These are phyloP conservation scores for Crinitomyces ghanaensis DNA, from an alignment of 805 yeast species.

Conservation along the genomic window DNA sequence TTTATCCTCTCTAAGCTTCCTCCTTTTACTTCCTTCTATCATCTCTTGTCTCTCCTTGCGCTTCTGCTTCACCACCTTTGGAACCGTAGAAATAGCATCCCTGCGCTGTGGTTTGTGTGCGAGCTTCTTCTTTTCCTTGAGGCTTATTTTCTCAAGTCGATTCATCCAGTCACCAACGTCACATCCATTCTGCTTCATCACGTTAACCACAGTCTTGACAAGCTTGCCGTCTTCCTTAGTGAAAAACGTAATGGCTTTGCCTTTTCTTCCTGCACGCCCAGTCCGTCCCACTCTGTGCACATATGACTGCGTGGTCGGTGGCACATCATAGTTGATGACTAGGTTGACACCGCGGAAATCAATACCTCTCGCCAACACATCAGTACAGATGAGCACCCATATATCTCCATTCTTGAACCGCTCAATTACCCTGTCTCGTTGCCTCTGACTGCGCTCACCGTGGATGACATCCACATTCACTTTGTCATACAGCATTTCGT, in stretches of 20 bases:
- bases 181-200: constrained; percentile 84
- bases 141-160: constrained; percentile 50
- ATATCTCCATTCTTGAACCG: constrained; percentile 80
- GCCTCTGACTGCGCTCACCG: constrained; percentile 82
- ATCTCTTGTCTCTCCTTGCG: constrained; percentile 52
- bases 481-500: constrained; percentile 84
- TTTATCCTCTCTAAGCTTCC: no score
- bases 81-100: constrained; percentile 64
- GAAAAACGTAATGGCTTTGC: constrained; percentile 83
- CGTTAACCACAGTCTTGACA: constrained; percentile 77
- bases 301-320: constrained; percentile 84
- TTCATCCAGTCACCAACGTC: constrained; percentile 72
- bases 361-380: constrained; percentile 91
- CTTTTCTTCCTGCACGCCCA: constrained; percentile 85
- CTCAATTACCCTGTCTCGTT: constrained; percentile 75
- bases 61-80: constrained; percentile 52
- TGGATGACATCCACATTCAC: constrained; percentile 92
- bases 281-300: constrained; percentile 98
- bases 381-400: constrained; percentile 96
- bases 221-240: constrained; percentile 77
- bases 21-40: constrained; percentile 32
- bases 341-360: constrained; percentile 93
- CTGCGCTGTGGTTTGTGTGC: constrained; percentile 51
- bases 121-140: constrained; percentile 49
- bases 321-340: constrained; percentile 94